Conservation (phyloP, 805 yeast genomes). For the Saturnispora quitensis region DNA sequence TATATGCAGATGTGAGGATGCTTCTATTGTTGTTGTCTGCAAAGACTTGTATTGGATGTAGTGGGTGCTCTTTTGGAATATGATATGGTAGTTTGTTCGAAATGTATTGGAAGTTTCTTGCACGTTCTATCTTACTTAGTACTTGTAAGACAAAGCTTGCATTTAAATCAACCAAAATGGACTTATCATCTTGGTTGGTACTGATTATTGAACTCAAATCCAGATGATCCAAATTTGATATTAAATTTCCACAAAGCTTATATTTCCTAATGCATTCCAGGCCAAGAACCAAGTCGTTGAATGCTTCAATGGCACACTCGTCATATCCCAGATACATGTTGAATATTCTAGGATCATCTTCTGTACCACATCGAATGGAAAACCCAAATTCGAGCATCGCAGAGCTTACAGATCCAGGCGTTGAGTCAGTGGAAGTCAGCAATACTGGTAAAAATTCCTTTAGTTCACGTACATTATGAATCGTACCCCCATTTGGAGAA, state of each 20-base stretch:
- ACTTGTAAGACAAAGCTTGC: slow-evolving; percentile 10
- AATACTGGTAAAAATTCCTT: slow-evolving; percentile 28
- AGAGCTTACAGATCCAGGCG: slow-evolving; percentile 16
- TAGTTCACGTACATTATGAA: slow-evolving; percentile 42
- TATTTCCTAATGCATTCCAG: slow-evolving; percentile 21
- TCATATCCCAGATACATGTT: slow-evolving; percentile 30
- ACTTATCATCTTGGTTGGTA: not conserved
- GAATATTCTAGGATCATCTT: slow-evolving; percentile 11
- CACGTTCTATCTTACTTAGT: slow-evolving; percentile 17
- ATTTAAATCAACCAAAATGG: slow-evolving; percentile 11
- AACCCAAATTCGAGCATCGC: slow-evolving; percentile 22
- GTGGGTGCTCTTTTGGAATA: slow-evolving; percentile 20
- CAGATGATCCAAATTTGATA: not conserved
- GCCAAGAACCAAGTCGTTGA: slow-evolving; percentile 25
- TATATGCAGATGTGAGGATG: slow-evolving; percentile 1
- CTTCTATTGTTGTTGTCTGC: not conserved
- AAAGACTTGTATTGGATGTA: slow-evolving; percentile 21
- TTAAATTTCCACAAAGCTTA: not conserved
- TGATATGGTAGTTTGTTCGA: slow-evolving; percentile 25
- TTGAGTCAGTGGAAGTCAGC: slow-evolving; percentile 16
- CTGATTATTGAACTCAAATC: not conserved
- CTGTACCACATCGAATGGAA: slow-evolving; percentile 20
- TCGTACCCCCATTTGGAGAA: slow-evolving; percentile 51
- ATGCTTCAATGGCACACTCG: slow-evolving; percentile 26
- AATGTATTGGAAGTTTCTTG: slow-evolving; percentile 22